Conservation (phyloP, 371 early-diverging fungal species). For the Nematocida sp. region DNA sequence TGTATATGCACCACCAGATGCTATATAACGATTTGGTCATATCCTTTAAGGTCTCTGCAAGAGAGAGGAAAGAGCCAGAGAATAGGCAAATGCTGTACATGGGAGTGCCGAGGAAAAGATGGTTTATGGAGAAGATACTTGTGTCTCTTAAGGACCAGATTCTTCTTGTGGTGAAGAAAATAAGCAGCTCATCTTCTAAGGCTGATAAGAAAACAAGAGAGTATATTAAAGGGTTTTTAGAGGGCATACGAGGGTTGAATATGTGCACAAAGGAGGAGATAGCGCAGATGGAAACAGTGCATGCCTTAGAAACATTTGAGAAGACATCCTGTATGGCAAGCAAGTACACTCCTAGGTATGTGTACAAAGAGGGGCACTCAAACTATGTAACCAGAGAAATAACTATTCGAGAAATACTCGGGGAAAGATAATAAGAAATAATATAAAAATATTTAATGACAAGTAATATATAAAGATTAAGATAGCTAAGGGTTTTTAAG, state of each 20-base stretch:
- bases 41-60: constrained; percentile 13
- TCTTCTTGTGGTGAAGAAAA: neutral
- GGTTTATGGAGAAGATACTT: neutral
- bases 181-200: neutral
- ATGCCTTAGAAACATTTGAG: neutral
- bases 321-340: neutral
- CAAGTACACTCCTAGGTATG: constrained; percentile 12
- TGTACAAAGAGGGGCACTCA: constrained; percentile 49
- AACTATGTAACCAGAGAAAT: constrained; percentile 43
- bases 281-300: neutral
- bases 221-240: neutral
- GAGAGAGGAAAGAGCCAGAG: neutral
- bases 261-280: too few species aligned
- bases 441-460: neutral
- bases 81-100: neutral
- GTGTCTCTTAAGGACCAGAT: neutral
- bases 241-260: neutral
- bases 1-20: neutral
- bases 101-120: neutral
- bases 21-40: constrained; percentile 17
- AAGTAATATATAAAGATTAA: too few species aligned
- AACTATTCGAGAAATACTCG: constrained; percentile 19
- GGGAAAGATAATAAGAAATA: neutral
- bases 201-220: constrained; percentile 3
- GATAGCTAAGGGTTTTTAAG: neutral